A percentile compares a stretch with the other conserved stretches of the same genome.
These are phyloP conservation scores for Cladophialophora bantiana DNA, from an alignment of 2,329 filamentous ascomycete species.

Conservation along the genomic window DNA sequence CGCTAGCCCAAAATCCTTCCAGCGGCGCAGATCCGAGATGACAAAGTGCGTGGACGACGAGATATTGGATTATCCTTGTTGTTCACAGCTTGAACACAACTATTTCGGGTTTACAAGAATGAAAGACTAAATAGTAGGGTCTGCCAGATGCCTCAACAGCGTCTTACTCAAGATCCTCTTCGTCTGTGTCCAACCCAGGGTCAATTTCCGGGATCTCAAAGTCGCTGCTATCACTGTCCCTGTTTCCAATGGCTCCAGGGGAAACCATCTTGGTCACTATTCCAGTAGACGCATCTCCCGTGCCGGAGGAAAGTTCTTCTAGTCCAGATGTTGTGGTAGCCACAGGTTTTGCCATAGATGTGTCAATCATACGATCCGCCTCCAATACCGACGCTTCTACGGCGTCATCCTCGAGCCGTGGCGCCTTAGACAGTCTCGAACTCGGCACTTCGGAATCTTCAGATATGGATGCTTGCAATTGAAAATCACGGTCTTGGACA, in stretches of 20 bases:
- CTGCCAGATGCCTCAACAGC: not conserved
- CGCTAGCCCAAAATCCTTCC: not conserved
- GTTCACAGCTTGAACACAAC: not conserved
- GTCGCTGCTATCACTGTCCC: constrained; percentile 51
- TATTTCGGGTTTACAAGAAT: not conserved
- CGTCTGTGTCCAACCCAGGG: constrained; percentile 55
- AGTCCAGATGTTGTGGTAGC: not conserved
- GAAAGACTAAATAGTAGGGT: not conserved
- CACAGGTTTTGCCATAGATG: not conserved
- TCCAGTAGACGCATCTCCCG: not conserved
- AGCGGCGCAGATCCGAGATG: not conserved
- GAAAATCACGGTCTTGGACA: not conserved
- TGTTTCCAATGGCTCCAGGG: not conserved
- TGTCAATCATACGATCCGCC: not conserved
- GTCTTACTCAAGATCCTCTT: constrained; percentile 47
- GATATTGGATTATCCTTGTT: not conserved
- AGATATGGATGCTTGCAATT: not conserved
- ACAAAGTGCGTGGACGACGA: not conserved
- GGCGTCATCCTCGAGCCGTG: constrained; percentile 13
- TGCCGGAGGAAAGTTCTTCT: not conserved
- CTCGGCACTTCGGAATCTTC: not conserved
- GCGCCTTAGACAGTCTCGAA: constrained; percentile 16
- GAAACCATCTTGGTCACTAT: not conserved
- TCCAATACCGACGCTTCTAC: not conserved
- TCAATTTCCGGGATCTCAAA: constrained; percentile 59